Base-by-base conservation (phyloP, 176 grass and related monocot species). In the Ampelocalamus luodianensis region DNA sequence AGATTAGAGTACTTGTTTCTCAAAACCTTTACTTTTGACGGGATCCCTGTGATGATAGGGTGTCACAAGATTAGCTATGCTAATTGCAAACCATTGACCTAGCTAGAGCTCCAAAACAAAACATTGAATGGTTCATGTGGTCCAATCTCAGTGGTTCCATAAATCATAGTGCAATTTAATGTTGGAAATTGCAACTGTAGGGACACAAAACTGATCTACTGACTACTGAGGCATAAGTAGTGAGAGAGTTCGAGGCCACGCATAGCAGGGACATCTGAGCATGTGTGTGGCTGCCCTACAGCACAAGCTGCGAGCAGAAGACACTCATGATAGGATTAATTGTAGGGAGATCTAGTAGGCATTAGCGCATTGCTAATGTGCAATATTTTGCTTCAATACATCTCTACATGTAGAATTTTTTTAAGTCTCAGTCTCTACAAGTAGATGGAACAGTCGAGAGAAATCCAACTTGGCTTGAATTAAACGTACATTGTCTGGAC, bases 51-150 rank as follows among this genome's bases (percentile, higher is more conserved):
- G 16, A 34, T 26, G 16, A 45, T 45, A n/a, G 50, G 8, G 79
- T 82, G 32, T 44, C 49, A 71, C 49, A 82, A 7, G 20, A 32
- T 60, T 60, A 60, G n/a, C 67, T 27, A 32, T 71, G 15, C 15
- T 45, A 61, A 71, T 32, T n/a, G n/a, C 79, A 16, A 42, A 56
- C 14, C 50, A 71, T 71, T 71, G 49, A 59, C 65, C 65, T 53
- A 76, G 4, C 16, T 23, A 44, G 43, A 12, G 56, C 14, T 27
- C 23, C 23, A 29, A 63, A 46, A 27, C 40, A 2, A 59, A 2
- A 13, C 16, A 74, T 12, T 53, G 5, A 43, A 14, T 65, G 6
- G 0, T 48, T 49, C 18, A 65, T 45, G 61, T 3, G 20, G 10
- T 48, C 38, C 24, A 49, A 63, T 74, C 24, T 63, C 20, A 72